Evolutionary conservation across 805 yeast species (phyloP).

Genomic region (Hanseniaspora vineae): DNA sequence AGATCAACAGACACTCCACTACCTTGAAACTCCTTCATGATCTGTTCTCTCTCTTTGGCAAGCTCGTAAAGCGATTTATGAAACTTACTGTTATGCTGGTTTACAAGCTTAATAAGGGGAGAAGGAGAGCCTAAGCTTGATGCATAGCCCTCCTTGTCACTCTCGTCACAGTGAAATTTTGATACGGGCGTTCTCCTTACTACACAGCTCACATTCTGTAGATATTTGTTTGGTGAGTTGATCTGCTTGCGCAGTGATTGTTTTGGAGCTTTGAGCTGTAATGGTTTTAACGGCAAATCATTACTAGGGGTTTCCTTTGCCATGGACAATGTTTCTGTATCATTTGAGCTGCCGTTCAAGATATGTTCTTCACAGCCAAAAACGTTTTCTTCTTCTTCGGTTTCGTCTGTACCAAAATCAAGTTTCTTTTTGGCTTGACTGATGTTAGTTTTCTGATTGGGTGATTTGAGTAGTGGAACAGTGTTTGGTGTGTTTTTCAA

Average conservation of each 20-base stretch:
- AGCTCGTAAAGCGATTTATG: conserved; percentile 14
- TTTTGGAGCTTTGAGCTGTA: conserved; percentile 1
- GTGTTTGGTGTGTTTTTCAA: not conserved
- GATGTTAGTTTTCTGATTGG: conserved; percentile 7
- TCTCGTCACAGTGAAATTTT: not conserved
- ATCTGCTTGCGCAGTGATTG: conserved; percentile 2
- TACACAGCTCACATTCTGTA: not conserved
- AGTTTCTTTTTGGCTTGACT: conserved; percentile 12
- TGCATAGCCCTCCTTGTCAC: not conserved
- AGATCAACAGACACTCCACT: conserved; percentile 7
- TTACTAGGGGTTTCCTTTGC: too few species aligned
- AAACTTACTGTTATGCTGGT: conserved; percentile 5
- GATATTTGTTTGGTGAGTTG: not conserved
- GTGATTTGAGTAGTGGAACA: conserved; percentile 5
- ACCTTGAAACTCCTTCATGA: conserved; percentile 12
- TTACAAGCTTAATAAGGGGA: conserved; percentile 14
- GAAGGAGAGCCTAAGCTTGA: conserved; percentile 10
- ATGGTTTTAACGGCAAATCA: too few species aligned
- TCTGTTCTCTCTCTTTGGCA: conserved; percentile 22
- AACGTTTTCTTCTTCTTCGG: conserved; percentile 8
- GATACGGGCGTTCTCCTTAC: not conserved
- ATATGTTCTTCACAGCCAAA: not conserved
- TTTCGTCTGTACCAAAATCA: conserved; percentile 3
- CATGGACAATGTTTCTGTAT: too few species aligned
- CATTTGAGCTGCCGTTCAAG: too few species aligned